phyloP scores from a whole-genome alignment of 768 basidiomycete species.

The Coprinopsis strossmayeri region DNA sequence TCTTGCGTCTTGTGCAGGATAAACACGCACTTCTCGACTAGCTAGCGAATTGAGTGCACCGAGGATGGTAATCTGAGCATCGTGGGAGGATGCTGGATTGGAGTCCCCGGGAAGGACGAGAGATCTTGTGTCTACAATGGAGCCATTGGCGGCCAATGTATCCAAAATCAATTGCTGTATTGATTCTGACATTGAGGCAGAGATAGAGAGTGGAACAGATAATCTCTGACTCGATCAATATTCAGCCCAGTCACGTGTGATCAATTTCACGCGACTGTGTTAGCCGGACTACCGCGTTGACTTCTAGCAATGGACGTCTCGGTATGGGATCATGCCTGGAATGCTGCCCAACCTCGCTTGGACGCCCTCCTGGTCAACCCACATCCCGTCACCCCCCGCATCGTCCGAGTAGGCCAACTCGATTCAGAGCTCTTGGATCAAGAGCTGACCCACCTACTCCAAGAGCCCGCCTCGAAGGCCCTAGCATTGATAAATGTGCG shows the following conservation, averaged over 20 bases:
- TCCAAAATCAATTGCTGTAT: conserved; percentile 79
- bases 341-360: conserved; percentile 49
- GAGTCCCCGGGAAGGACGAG: conserved; percentile 61
- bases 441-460: conserved; percentile 76
- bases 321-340: conserved; percentile 62
- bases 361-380: conserved; percentile 29
- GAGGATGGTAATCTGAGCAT: conserved; percentile 78
- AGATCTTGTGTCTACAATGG: conserved; percentile 63
- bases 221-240: conserved; percentile 15
- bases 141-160: conserved; percentile 48
- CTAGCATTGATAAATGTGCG: conserved; percentile 63
- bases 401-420: conserved; percentile 81
- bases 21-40: conserved; percentile 67
- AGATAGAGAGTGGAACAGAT: conserved; percentile 12
- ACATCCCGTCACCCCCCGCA: conserved; percentile 32
- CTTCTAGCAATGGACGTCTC: conserved; percentile 9
- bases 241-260: conserved; percentile 13
- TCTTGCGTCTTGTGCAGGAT: neutral
- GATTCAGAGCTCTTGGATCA: conserved; percentile 89
- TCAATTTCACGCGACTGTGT: conserved; percentile 16
- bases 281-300: too few species aligned
- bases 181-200: conserved; percentile 55
- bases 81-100: conserved; percentile 53
- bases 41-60: conserved; percentile 88
- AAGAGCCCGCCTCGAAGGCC: conserved; percentile 74